Conservation (phyloP, 768 basidiomycete species). For the Mycena capillaripes region DNA sequence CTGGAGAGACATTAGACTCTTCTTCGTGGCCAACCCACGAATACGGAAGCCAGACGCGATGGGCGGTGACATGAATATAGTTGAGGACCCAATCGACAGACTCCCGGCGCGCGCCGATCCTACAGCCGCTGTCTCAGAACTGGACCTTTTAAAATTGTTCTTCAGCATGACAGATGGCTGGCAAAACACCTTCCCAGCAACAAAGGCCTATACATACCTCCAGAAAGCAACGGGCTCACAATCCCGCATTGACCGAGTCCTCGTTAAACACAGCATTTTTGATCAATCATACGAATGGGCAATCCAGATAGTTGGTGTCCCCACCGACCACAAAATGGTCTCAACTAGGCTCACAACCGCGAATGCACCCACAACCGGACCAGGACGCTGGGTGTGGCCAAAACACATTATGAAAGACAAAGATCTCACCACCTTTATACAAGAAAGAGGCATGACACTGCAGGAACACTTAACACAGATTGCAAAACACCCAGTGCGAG, state of each 20-base stretch:
- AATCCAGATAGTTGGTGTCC: slow-evolving; percentile 35
- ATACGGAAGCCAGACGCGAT: not conserved
- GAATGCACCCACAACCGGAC: slow-evolving; percentile 43
- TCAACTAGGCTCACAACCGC: slow-evolving; percentile 36
- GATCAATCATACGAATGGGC: slow-evolving; percentile 40
- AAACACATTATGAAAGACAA: slow-evolving; percentile 36
- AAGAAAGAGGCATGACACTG: not conserved
- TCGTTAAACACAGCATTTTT: slow-evolving; percentile 34
- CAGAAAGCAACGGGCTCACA: slow-evolving; percentile 26
- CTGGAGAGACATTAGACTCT: not conserved
- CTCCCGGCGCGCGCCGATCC: slow-evolving; percentile 45
- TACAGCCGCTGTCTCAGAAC: slow-evolving; percentile 13
- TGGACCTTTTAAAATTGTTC: slow-evolving; percentile 37
- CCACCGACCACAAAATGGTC: slow-evolving; percentile 50
- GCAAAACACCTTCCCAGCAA: slow-evolving; percentile 41
- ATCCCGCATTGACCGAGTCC: slow-evolving; percentile 55
- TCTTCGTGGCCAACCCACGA: not conserved
- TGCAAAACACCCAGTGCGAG: not conserved
- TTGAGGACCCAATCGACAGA: slow-evolving; percentile 54
- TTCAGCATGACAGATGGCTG: slow-evolving; percentile 49
- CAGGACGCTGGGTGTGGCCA: slow-evolving; percentile 49
- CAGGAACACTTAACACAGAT: too few relatives aligned
- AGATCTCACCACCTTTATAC: not conserved
- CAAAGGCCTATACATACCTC: slow-evolving; percentile 43
- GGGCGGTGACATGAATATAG: slow-evolving; percentile 58